Evolutionary conservation across 768 basidiomycete genomes (phyloP).

Genomic region (Clitopilus hobsonii): DNA sequence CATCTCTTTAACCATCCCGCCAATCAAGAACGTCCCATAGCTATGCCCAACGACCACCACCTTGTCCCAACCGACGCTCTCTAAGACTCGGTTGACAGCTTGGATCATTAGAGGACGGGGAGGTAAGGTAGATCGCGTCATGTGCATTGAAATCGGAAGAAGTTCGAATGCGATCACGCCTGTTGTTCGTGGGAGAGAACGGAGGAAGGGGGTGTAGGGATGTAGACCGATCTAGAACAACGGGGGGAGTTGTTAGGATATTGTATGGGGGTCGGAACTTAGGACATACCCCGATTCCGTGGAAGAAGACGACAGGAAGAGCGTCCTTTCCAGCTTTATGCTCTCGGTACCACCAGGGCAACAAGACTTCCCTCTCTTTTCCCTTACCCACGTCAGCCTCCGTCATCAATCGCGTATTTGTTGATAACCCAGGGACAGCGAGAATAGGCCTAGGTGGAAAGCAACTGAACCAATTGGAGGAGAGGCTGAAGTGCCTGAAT

Average conservation of each 20-base stretch:
- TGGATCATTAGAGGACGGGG: conserved; percentile 32
- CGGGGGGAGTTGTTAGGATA: not conserved
- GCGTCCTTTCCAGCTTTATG: conserved; percentile 39
- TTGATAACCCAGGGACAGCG: conserved; percentile 16
- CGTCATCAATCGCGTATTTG: not conserved
- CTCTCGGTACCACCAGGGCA: conserved; percentile 36
- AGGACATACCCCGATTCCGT: conserved; percentile 61
- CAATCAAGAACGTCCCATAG: conserved; percentile 44
- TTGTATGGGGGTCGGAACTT: not conserved
- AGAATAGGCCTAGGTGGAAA: conserved; percentile 53
- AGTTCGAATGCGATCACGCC: conserved; percentile 59
- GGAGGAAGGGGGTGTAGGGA: conserved; percentile 50
- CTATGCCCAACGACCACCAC: conserved; percentile 54
- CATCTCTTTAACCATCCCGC: not conserved
- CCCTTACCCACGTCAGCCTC: not conserved
- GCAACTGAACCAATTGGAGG: conserved; percentile 25
- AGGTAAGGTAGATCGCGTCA: conserved; percentile 45
- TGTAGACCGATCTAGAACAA: conserved; percentile 55
- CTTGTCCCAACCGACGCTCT: conserved; percentile 28
- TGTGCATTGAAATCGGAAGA: conserved; percentile 56
- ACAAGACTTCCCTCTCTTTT: conserved; percentile 8
- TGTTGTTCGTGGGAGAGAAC: conserved; percentile 46
- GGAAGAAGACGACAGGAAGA: conserved; percentile 57
- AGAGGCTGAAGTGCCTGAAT: conserved; percentile 49
- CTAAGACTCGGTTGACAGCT: conserved; percentile 40